phyloP scores from a whole-genome alignment of 1,284 basidiomycete species.

The Megacollybia platyphylla region DNA sequence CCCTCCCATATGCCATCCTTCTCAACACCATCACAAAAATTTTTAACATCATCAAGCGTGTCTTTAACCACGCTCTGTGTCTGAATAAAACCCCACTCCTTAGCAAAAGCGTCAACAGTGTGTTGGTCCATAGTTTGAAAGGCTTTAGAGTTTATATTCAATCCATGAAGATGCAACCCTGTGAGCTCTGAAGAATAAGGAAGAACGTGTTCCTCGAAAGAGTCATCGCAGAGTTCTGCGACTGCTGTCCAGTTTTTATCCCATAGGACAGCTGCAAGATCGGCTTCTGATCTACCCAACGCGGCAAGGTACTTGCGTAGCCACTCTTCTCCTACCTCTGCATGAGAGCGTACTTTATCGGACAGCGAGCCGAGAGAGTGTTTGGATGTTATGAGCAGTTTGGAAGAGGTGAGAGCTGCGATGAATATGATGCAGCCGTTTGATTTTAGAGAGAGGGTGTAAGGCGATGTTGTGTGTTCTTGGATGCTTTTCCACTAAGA shows the following conservation, averaged over 20 bases:
- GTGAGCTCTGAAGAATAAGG: slow-evolving; percentile 72
- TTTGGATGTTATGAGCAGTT: slow-evolving; percentile 86
- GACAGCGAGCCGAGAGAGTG: slow-evolving; percentile 61
- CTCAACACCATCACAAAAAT: slow-evolving; percentile 62
- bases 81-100: slow-evolving; percentile 85
- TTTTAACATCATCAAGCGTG: slow-evolving; percentile 57
- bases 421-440: slow-evolving; percentile 99
- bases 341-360: slow-evolving; percentile 43
- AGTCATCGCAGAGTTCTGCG: slow-evolving; percentile 95
- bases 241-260: slow-evolving; percentile 82
- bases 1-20: slow-evolving; percentile 72
- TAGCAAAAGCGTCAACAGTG: slow-evolving; percentile 71
- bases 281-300: slow-evolving; percentile 55
- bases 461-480: slow-evolving; percentile 66
- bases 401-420: slow-evolving; percentile 65
- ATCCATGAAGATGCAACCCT: slow-evolving; percentile 88
- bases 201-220: slow-evolving; percentile 96
- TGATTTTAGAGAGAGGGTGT: slow-evolving; percentile 86
- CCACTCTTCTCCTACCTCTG: slow-evolving; percentile 77
- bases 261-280: slow-evolving; percentile 74
- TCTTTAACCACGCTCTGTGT: slow-evolving; percentile 55
- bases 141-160: slow-evolving; percentile 63
- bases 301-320: slow-evolving; percentile 58
- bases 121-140: slow-evolving; percentile 69
- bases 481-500: slow-evolving; percentile 71